Evolutionary conservation across 164 flowering plant genomes (phyloP).

Genomic region (Aristolochia californica): DNA sequence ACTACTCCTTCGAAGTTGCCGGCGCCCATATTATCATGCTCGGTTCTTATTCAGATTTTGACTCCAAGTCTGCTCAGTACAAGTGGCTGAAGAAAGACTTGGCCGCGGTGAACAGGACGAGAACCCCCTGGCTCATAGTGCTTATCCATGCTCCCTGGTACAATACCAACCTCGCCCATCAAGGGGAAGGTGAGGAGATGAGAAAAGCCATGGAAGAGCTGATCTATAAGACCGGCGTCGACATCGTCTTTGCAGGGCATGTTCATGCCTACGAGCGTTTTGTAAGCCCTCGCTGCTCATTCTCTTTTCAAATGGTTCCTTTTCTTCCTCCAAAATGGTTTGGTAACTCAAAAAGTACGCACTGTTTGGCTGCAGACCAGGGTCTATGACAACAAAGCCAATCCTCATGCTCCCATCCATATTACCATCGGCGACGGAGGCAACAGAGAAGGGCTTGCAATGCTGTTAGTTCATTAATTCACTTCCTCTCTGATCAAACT

Average conservation of each 20-base stretch:
- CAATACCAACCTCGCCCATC: conserved; percentile 67
- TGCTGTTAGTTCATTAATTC: conserved; percentile 24
- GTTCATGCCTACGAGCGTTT: conserved; percentile 94
- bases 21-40: conserved; percentile 71
- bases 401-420: conserved; percentile 60
- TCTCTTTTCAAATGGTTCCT: neutral
- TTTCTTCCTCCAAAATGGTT: neutral
- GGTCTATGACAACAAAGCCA: conserved; percentile 42
- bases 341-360: neutral
- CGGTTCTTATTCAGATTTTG: conserved; percentile 70
- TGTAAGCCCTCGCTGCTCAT: conserved; percentile 32
- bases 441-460: conserved; percentile 82
- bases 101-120: conserved; percentile 37
- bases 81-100: conserved; percentile 62
- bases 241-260: conserved; percentile 79
- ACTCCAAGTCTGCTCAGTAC: conserved; percentile 47
- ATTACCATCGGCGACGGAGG: conserved; percentile 91
- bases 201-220: conserved; percentile 61
- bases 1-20: conserved; percentile 72
- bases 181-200: conserved; percentile 85
- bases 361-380: conserved; percentile 36
- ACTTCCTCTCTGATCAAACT: no score
- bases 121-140: conserved; percentile 71
- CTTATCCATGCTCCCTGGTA: conserved; percentile 89
- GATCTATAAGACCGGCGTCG: conserved; percentile 57